phyloP scores from a whole-genome alignment of 2,329 filamentous ascomycete genomes.

The Didymella pinodella region DNA sequence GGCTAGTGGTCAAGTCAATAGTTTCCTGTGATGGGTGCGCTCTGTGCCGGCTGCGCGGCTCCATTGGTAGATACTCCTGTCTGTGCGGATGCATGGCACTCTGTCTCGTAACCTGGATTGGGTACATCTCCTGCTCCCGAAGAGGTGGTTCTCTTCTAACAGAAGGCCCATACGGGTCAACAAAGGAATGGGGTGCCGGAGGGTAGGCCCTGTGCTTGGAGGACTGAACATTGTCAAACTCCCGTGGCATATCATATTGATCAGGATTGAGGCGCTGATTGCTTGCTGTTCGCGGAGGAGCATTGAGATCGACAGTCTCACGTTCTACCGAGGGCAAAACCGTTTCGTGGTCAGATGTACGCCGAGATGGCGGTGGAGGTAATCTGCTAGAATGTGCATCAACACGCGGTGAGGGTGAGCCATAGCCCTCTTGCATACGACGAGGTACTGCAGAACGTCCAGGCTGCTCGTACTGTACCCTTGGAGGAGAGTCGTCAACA shows the following conservation, averaged over 20 bases:
- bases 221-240: slow-evolving; percentile 21
- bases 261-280: slow-evolving; percentile 19
- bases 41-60: slow-evolving; percentile 20
- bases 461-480: slow-evolving; percentile 28
- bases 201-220: slow-evolving; percentile 33
- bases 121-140: not conserved
- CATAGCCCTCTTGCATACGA: slow-evolving; percentile 25
- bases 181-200: slow-evolving; percentile 18
- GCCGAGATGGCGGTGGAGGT: slow-evolving; percentile 27
- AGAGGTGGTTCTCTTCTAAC: slow-evolving; percentile 1
- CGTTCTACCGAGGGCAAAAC: slow-evolving; percentile 47
- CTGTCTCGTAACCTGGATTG: not conserved
- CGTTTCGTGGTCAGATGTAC: slow-evolving; percentile 43
- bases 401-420: slow-evolving; percentile 25
- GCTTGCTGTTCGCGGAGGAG: slow-evolving; percentile 23
- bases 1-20: slow-evolving; percentile 41
- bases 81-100: slow-evolving; percentile 3
- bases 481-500: slow-evolving; percentile 29
- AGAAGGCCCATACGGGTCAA: slow-evolving; percentile 1
- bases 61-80: slow-evolving; percentile 21
- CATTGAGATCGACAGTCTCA: slow-evolving; percentile 33
- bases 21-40: slow-evolving; percentile 25
- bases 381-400: slow-evolving; percentile 26
- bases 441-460: slow-evolving; percentile 19
- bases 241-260: slow-evolving; percentile 15